Evolutionary conservation across 2,329 filamentous ascomycete genomes (phyloP).

Genomic region (Neopestalotiopsis rosae): DNA sequence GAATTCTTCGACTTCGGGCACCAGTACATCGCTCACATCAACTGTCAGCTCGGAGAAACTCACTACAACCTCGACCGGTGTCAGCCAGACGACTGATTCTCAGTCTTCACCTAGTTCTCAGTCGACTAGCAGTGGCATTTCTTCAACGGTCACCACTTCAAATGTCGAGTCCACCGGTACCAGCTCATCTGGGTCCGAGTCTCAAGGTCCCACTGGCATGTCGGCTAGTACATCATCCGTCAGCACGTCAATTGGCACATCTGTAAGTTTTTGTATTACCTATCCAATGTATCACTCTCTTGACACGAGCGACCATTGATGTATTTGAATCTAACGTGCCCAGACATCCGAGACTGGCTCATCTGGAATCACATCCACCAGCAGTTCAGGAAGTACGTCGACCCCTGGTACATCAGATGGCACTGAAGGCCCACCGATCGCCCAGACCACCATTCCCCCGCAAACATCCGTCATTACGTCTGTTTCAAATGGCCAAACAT

Average conservation of each 20-base stretch:
- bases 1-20: neutral
- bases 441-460: slow-evolving; percentile 11
- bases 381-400: slow-evolving; percentile 6
- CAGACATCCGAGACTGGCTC: neutral
- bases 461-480: slow-evolving; percentile 25
- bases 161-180: neutral
- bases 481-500: slow-evolving; percentile 23
- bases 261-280: neutral
- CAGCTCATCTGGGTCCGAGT: neutral
- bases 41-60: neutral
- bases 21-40: neutral
- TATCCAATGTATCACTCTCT: neutral
- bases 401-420: slow-evolving; percentile 7
- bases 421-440: neutral
- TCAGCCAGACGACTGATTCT: neutral
- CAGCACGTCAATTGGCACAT: neutral
- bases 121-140: neutral
- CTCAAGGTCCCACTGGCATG: neutral
- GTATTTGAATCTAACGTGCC: neutral
- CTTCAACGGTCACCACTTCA: neutral
- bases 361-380: slow-evolving; percentile 2
- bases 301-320: neutral
- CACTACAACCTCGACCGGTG: neutral
- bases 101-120: neutral
- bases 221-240: neutral